Base-by-base conservation (phyloP, 2,329 filamentous ascomycete genomes). In the Trichoderma atrobrunneum region DNA sequence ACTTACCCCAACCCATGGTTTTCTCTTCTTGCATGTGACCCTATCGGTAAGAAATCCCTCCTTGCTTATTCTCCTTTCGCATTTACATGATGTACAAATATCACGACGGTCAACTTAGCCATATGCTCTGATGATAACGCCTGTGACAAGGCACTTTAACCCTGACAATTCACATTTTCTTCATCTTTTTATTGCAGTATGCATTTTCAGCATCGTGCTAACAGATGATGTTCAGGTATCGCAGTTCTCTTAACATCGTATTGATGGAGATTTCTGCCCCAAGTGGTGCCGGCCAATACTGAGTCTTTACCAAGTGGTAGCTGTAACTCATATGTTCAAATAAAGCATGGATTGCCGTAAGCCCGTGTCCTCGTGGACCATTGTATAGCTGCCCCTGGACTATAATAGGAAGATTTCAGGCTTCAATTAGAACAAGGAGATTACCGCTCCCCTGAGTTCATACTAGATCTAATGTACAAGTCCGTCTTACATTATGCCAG, bases 91-190 rank as follows among this genome's bases (percentile, higher is more conserved):
- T 83, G 81, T 76, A 78, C 80, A 78, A 81, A 79, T 83, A 84
- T 84, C 82, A 84, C 82, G 82, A 84, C 82, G 82, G 82, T 84
- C 82, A 84, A 84, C 82, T 79, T 82, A 84, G 82, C 82, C 81
- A 83, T 81, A 83, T 79, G 82, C 82, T 78, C 79, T 84, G 82
- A 84, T 81, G 82, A 84, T 78, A 83, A 75, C 63, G 82, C 82
- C 82, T 83, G 78, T 84, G 82, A 84, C 82, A 83, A 81, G 82
- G 82, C 82, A 82, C 76, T 74, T 77, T 77, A 39, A 74, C 70
- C 72, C 72, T 73, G 72, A 73, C 36, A 72, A 56, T 57, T n/a
- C 60, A 39, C 39, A 21, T 16, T 12, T 14, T 30, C 6, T 5
- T 54, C 39, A 39, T 34, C 65, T 26, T 26, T 59, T 32, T n/a